phyloP scores from a whole-genome alignment of 768 basidiomycete genomes.

The Suillus variegatus region DNA sequence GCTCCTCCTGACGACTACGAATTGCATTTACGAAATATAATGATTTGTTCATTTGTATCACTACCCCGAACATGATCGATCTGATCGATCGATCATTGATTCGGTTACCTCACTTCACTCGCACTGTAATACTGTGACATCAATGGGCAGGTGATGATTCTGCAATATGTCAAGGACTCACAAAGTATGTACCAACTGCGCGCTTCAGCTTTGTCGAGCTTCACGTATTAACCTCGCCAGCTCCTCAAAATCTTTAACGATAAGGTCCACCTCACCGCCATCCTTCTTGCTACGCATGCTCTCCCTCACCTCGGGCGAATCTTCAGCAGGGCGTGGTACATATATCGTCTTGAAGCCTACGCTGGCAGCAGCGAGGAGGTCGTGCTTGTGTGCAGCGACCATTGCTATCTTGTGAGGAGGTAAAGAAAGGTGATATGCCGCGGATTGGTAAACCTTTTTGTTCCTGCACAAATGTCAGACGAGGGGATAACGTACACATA shows the following conservation, averaged over 20 bases:
- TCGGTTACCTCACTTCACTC: background rate
- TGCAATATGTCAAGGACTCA: too few relatives aligned
- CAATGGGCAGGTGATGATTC: background rate
- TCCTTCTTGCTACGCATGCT: constrained; percentile 46
- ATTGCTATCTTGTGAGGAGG: constrained; percentile 54
- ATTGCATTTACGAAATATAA: background rate
- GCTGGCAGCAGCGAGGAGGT: constrained; percentile 52
- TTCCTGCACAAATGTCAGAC: constrained; percentile 29
- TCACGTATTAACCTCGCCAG: constrained; percentile 35
- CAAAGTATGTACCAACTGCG: background rate
- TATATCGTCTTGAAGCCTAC: constrained; percentile 63
- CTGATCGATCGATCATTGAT: background rate
- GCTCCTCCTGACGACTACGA: background rate
- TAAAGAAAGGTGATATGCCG: constrained; percentile 46
- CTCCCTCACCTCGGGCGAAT: constrained; percentile 25
- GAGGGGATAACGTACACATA: background rate
- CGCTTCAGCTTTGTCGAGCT: constrained; percentile 13
- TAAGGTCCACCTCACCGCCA: constrained; percentile 60
- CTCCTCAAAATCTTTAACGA: constrained; percentile 53
- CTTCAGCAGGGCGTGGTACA: constrained; percentile 52
- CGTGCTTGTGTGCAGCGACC: constrained; percentile 65
- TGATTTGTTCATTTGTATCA: background rate
- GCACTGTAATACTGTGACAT: background rate
- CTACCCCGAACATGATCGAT: background rate
- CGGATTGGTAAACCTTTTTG: constrained; percentile 49